Conservation (phyloP, 495 filamentous ascomycete genomes). For the Polyplosphaeria fusca region DNA sequence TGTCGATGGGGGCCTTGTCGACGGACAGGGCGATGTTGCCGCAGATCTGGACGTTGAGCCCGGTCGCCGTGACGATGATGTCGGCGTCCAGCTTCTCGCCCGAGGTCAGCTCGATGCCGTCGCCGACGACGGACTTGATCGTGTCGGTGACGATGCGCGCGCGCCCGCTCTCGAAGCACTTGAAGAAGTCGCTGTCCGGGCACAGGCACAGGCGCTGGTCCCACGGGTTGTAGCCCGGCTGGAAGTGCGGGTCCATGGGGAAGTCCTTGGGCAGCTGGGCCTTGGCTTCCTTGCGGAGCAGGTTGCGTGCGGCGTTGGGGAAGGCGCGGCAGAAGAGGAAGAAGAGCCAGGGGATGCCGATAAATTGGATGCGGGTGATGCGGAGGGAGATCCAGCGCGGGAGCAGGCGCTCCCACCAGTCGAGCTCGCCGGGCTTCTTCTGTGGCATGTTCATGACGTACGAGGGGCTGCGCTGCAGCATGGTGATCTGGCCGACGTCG, state of each 20-base stretch:
- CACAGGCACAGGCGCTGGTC: conserved; percentile 70
- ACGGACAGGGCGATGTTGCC: conserved; percentile 51
- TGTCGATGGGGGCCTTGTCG: too few species aligned
- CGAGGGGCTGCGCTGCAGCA: conserved; percentile 33
- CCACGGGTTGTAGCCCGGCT: conserved; percentile 67
- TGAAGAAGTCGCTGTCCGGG: conserved; percentile 72
- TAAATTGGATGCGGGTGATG: conserved; percentile 48
- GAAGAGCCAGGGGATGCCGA: conserved; percentile 48
- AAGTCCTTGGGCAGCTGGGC: conserved; percentile 54
- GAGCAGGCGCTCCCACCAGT: conserved; percentile 46
- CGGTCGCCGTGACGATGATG: conserved; percentile 74
- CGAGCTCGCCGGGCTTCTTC: conserved; percentile 36
- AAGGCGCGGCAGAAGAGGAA: conserved; percentile 56
- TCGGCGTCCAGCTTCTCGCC: conserved; percentile 61
- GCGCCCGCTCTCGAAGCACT: conserved; percentile 54
- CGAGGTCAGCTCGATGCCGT: conserved; percentile 54
- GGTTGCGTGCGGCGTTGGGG: conserved; percentile 49
- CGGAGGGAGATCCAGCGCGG: conserved; percentile 41
- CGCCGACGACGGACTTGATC: conserved; percentile 60
- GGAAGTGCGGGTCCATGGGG: conserved; percentile 64
- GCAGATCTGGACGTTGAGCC: conserved; percentile 57
- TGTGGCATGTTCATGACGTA: conserved; percentile 30
- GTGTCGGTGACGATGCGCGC: conserved; percentile 63
- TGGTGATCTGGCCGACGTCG: conserved; percentile 29
- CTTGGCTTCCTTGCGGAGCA: conserved; percentile 46